A percentile compares a stretch with the other conserved stretches of the same genome.
Conservation (phyloP, 768 basidiomycete species). For the Leccinellum rugosiceps region DNA sequence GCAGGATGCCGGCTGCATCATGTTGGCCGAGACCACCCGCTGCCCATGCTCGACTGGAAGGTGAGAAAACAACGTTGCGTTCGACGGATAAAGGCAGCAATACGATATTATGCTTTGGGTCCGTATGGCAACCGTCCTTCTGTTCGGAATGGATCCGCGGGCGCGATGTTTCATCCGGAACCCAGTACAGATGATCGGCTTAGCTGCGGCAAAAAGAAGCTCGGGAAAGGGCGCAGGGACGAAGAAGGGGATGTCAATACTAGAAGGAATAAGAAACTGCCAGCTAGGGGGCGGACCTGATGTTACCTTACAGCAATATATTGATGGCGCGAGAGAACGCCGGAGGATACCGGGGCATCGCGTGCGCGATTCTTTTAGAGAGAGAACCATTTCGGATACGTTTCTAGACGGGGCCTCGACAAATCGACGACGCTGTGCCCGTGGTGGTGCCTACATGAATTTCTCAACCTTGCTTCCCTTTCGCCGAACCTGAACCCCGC, state of each 20-base stretch:
- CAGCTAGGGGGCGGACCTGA: conserved; percentile 1
- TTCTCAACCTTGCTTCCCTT: conserved; percentile 3
- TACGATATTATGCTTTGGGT: conserved; percentile 1
- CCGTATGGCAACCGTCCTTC: conserved; percentile 19
- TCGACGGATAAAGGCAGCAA: conserved; percentile 7
- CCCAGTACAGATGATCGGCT: conserved; percentile 20
- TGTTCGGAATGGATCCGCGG: conserved; percentile 25
- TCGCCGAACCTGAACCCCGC: conserved; percentile 1
- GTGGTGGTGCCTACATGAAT: neutral
- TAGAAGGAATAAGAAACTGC: conserved; percentile 12
- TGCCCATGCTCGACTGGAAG: conserved; percentile 14
- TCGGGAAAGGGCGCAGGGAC: conserved; percentile 17
- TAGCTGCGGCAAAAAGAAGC: conserved; percentile 19
- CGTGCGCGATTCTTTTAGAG: neutral
- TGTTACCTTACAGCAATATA: conserved; percentile 6
- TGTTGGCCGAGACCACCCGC: conserved; percentile 4
- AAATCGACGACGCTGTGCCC: neutral
- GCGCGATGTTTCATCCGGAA: conserved; percentile 19
- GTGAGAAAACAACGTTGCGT: conserved; percentile 13
- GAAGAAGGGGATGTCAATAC: conserved; percentile 10
- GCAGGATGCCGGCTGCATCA: conserved; percentile 3
- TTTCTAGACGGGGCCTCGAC: conserved; percentile 6
- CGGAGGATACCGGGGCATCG: conserved; percentile 21
- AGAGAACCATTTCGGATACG: neutral
- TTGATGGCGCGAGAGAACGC: conserved; percentile 13